These are phyloP conservation scores for Coemansia sp. DNA, from an alignment of 192 early-diverging fungal species.

Conservation along the genomic window DNA sequence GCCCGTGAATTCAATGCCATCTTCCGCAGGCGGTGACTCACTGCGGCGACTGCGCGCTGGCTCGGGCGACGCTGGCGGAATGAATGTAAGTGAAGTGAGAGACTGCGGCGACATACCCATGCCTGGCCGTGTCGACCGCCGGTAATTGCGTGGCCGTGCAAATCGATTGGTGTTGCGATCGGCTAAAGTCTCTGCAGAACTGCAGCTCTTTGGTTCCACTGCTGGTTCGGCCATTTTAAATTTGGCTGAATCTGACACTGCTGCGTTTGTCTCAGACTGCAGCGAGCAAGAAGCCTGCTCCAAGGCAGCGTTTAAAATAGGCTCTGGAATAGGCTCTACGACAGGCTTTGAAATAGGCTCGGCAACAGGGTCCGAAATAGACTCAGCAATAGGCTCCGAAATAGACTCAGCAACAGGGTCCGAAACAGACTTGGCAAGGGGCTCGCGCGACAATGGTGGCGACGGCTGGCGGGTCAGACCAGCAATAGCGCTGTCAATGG, in stretches of 20 bases:
- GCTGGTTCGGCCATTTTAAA: background rate
- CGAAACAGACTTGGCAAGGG: background rate
- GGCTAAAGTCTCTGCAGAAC: background rate
- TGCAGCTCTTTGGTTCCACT: background rate
- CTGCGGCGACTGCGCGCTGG: background rate
- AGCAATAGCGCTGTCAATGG: conserved; percentile 15
- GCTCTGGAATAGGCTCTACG: too few species aligned
- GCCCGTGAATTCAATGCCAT: too few species aligned
- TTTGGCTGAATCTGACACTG: background rate
- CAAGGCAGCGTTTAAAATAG: too few species aligned
- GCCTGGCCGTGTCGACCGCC: conserved; percentile 9
- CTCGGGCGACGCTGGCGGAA: conserved; percentile 10
- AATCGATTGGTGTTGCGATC: background rate
- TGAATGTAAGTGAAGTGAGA: conserved; percentile 9
- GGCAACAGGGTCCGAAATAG: too few species aligned
- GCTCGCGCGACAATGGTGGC: background rate
- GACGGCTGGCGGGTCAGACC: conserved; percentile 12
- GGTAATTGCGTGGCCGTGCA: conserved; percentile 16
- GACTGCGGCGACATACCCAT: conserved; percentile 11
- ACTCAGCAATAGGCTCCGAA: too few species aligned
- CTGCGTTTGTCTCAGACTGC: background rate
- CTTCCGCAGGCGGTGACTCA: too few species aligned
- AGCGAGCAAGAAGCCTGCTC: too few species aligned
- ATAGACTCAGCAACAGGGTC: background rate
- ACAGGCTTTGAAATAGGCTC: too few species aligned